Conservation (phyloP, 192 early-diverging fungal species). For the Spizellomyces punctatus region DNA sequence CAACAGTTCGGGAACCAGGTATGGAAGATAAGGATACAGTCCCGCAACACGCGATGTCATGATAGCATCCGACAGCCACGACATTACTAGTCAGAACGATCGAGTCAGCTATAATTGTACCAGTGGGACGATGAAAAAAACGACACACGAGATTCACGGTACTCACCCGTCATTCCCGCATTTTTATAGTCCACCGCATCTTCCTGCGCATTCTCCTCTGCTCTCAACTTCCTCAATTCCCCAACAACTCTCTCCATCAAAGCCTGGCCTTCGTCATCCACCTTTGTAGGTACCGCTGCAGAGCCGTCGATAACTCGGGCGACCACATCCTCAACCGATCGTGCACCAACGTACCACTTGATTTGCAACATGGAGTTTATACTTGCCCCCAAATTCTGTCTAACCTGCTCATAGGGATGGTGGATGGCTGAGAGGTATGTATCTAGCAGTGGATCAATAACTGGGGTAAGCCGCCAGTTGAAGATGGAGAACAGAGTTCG, state of each 20-base stretch:
- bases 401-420: slow-evolving; percentile 90
- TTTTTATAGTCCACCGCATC: slow-evolving; percentile 64
- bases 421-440: slow-evolving; percentile 59
- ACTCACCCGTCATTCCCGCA: slow-evolving; percentile 72
- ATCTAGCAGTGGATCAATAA: slow-evolving; percentile 39
- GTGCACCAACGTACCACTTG: slow-evolving; percentile 24
- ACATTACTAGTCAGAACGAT: slow-evolving; percentile 51
- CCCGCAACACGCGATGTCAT: slow-evolving; percentile 53
- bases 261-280: neutral
- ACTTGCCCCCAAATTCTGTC: slow-evolving; percentile 73
- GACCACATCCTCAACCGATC: slow-evolving; percentile 21
- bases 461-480: slow-evolving; percentile 68
- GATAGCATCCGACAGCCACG: slow-evolving; percentile 66
- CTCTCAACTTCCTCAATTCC: neutral
- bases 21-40: slow-evolving; percentile 57
- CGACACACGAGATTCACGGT: neutral
- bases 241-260: neutral
- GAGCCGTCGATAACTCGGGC: slow-evolving; percentile 4
- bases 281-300: neutral
- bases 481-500: slow-evolving; percentile 62
- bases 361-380: slow-evolving; percentile 40
- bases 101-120: neutral
- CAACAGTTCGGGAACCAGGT: slow-evolving; percentile 60
- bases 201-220: neutral
- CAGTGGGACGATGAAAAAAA: neutral